A percentile compares a stretch with the other conserved stretches of the same genome.
Evolutionary conservation across 2,329 filamentous ascomycete genomes (phyloP).

Genomic region (Fusarium nisikadoi): DNA sequence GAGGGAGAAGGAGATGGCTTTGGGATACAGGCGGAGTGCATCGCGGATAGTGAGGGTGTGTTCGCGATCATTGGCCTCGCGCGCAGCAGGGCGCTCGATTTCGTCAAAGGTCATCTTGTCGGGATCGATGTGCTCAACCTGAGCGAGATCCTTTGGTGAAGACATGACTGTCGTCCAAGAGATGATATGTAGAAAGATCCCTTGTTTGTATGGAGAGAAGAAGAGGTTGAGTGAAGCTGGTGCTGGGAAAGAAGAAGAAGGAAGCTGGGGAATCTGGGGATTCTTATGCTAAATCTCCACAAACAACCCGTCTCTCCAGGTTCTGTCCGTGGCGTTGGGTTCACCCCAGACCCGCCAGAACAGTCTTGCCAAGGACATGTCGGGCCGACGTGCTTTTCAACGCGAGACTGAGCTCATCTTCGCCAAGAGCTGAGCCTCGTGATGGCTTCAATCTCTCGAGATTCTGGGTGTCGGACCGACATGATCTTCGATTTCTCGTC

Average conservation of each 20-base stretch:
- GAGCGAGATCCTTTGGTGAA: slow-evolving; percentile 8
- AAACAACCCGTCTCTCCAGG: slow-evolving; percentile 11
- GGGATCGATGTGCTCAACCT: slow-evolving; percentile 20
- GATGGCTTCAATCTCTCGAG: slow-evolving; percentile 5
- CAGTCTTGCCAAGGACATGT: neutral
- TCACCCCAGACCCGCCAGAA: neutral
- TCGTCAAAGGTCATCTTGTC: slow-evolving; percentile 13
- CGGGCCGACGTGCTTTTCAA: neutral
- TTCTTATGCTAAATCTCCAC: slow-evolving; percentile 20
- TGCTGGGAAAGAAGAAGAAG: neutral
- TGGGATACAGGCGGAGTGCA: slow-evolving; percentile 53
- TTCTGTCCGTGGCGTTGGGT: neutral
- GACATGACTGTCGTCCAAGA: slow-evolving; percentile 3
- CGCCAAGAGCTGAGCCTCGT: slow-evolving; percentile 13
- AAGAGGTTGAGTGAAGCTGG: neutral
- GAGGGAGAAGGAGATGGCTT: slow-evolving; percentile 51
- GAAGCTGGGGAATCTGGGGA: slow-evolving; percentile 21
- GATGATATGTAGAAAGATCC: neutral
- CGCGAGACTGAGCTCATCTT: neutral
- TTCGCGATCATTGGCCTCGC: slow-evolving; percentile 33
- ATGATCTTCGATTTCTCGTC: slow-evolving; percentile 4
- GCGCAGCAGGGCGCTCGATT: slow-evolving; percentile 12
- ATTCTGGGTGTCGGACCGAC: neutral
- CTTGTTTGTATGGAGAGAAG: neutral
- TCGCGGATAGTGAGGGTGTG: slow-evolving; percentile 47